These are phyloP conservation scores for Zygosaccharomyces rouxii DNA, from an alignment of 805 yeast genomes.

Conservation along the genomic window DNA sequence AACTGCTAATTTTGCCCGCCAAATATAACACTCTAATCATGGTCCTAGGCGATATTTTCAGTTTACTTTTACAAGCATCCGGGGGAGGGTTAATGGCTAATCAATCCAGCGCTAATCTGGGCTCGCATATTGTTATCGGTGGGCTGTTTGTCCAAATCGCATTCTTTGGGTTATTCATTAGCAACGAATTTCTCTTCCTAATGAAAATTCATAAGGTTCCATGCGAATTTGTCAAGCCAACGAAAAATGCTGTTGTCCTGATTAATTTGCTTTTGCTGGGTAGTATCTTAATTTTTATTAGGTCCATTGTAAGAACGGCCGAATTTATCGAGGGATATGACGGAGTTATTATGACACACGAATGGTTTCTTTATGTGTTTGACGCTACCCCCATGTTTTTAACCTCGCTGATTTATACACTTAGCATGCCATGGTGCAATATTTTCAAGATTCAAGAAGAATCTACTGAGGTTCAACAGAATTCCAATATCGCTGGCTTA, in stretches of 20 bases:
- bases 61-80: conserved; percentile 31
- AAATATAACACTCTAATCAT: conserved; percentile 28
- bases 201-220: conserved; percentile 7
- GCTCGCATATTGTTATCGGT: conserved; percentile 25
- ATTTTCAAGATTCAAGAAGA: conserved; percentile 19
- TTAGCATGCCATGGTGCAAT: conserved; percentile 12
- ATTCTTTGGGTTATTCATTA: conserved; percentile 31
- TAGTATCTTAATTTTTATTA: conserved; percentile 26
- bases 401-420: background rate
- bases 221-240: background rate
- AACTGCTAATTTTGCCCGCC: conserved; percentile 20
- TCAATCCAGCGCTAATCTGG: conserved; percentile 10
- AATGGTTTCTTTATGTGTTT: conserved; percentile 28
- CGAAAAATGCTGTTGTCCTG: conserved; percentile 16
- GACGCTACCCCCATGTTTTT: conserved; percentile 32
- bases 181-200: conserved; percentile 18
- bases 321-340: conserved; percentile 33
- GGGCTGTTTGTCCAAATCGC: conserved; percentile 34
- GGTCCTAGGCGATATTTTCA: conserved; percentile 33
- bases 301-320: conserved; percentile 33
- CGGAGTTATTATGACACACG: conserved; percentile 29
- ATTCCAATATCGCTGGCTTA: background rate
- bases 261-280: conserved; percentile 13
- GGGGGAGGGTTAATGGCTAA: conserved; percentile 35
- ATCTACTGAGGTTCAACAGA: conserved; percentile 7